Evolutionary conservation across 2,329 filamentous ascomycete species (phyloP).

Genomic region (Diaporthe humulicola): DNA sequence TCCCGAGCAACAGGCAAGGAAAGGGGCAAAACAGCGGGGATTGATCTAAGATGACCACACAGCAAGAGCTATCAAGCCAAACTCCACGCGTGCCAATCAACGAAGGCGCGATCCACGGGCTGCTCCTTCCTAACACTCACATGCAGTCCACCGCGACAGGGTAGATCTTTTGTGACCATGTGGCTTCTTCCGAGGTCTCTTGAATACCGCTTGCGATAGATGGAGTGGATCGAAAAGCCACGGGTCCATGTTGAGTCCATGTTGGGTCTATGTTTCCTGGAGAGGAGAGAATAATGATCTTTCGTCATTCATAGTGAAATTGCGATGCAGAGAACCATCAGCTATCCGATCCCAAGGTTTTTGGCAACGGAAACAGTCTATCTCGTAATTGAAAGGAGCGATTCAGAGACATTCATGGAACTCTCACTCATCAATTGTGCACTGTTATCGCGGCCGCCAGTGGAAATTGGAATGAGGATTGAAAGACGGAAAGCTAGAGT

Average conservation of each 20-base stretch:
- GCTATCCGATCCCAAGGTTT: too few species aligned
- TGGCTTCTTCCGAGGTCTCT: background rate
- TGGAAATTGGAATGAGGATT: background rate
- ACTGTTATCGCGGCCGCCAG: too few species aligned
- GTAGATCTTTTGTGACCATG: background rate
- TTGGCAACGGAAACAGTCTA: too few species aligned
- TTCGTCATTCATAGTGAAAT: fast-evolving
- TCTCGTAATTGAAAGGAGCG: background rate
- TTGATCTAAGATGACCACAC: background rate
- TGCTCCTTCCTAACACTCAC: background rate
- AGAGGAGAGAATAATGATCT: background rate
- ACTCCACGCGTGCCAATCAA: background rate
- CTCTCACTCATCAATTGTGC: background rate
- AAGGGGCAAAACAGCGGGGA: background rate
- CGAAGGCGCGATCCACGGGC: background rate
- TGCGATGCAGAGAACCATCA: background rate
- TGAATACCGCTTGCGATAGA: background rate
- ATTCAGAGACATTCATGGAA: background rate
- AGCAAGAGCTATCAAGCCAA: background rate
- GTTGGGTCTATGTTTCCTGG: too few species aligned
- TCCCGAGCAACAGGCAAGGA: background rate
- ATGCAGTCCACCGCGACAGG: background rate
- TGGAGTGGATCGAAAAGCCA: too few species aligned
- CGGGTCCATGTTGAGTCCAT: background rate
- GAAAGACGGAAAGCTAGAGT: background rate